Evolutionary conservation across 129 eudicot species (phyloP).

Genomic region (Oenanthe sinensis): DNA sequence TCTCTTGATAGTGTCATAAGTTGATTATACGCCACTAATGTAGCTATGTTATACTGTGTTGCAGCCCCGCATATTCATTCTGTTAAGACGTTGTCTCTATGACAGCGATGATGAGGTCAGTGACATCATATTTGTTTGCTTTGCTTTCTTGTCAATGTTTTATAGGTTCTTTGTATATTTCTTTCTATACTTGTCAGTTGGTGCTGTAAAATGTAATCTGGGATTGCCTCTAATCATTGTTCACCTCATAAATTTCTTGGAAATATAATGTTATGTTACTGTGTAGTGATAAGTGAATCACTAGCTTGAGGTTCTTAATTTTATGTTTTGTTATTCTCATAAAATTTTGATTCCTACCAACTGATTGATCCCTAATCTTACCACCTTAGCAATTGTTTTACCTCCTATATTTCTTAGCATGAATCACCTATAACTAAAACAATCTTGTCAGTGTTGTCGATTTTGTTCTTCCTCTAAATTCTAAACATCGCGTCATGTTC

Average conservation of each 20-base stretch:
- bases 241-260: not conserved
- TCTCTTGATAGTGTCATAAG: not conserved
- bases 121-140: constrained; percentile 9
- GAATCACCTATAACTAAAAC: not conserved
- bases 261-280: not conserved
- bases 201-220: not conserved
- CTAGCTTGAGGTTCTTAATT: not conserved
- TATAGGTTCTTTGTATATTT: not conserved
- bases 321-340: not conserved
- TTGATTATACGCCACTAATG: constrained; percentile 5
- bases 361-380: not conserved
- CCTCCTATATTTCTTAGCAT: not conserved
- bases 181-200: not conserved
- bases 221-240: not conserved
- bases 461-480: not conserved
- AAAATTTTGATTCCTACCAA: not conserved
- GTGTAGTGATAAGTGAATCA: not conserved
- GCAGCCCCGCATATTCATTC: constrained; percentile 89
- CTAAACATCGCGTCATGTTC: not conserved
- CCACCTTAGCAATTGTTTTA: not conserved
- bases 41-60: constrained; percentile 15
- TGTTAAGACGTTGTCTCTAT: constrained; percentile 75
- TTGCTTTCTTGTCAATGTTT: not conserved
- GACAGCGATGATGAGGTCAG: constrained; percentile 97
- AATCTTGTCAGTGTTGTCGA: not conserved